Evolutionary conservation across 495 filamentous ascomycete genomes (phyloP), one percentile per base, ranked within the genome.

Genomic region (Hypoxylon lienhwacheense): DNA sequence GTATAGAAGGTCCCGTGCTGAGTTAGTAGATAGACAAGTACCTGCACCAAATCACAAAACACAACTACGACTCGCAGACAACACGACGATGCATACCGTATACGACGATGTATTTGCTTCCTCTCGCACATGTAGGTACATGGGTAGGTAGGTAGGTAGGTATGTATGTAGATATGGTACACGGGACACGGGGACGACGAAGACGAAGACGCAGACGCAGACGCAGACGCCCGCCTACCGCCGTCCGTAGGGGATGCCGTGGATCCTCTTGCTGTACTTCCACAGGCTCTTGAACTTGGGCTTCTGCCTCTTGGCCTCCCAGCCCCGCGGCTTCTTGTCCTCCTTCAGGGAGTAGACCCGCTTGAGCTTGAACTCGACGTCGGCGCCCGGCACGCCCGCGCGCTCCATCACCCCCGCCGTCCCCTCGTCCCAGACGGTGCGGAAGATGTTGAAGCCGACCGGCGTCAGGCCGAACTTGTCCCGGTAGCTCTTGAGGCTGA

Each of bases 381-480:
- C 86, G 47, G 85, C 84, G 14, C 88, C 87, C 28, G 80, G 77
- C 44, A 91, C 75, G 43, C 82, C 84, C 51, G 88, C 82, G 66
- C 85, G 73, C 67, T 82, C 73, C 92, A 99, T 97, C 47, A 99
- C 89, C 28, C 77, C 84, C 51, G 80, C 82, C 26, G 87, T 99
- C 45, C 81, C 79, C 31, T 90, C 87, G 67, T 99, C 93, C 90
- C 91, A 99, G 53, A 85, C 70, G 56, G 81, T 85, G 53, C 93
- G 84, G 83, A 96, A 99, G 62, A 99, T 72, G 66, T 81, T 84
- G 25, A 88, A 85, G 43, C 93, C 93, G 28, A 96, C 85, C 5
- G 91, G 78, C 47, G 78, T 78, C 32, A 96, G 73, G 26, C 71
- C 67, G 65, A 86, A 81, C 56, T 82, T 84, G 62, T 83, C 77